Conservation (phyloP, 139 green algal species). For the Chlorella sp. region DNA sequence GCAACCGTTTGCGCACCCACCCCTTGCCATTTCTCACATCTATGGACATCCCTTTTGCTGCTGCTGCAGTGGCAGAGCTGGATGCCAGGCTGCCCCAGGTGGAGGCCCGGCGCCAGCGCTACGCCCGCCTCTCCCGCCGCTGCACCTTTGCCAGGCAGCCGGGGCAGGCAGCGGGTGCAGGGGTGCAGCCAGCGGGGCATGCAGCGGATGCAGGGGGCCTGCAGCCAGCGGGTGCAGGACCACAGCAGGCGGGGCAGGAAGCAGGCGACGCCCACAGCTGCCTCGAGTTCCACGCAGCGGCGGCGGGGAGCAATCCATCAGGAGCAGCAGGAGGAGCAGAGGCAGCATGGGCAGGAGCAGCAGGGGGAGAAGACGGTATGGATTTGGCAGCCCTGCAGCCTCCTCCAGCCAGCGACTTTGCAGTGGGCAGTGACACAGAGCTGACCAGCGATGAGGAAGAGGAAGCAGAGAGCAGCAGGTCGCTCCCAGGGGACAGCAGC, state of each 20-base stretch:
- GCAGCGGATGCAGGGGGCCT: neutral
- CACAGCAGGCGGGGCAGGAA: neutral
- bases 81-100: neutral
- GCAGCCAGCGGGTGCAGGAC: neutral
- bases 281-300: neutral
- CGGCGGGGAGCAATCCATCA: neutral
- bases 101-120: neutral
- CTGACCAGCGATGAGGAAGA: neutral
- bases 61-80: neutral
- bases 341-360: neutral
- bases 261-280: neutral
- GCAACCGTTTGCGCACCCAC: no score
- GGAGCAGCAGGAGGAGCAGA: neutral
- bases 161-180: neutral
- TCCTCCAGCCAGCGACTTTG: neutral
- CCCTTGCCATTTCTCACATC: no score
- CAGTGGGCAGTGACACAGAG: constrained; percentile 3
- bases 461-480: neutral
- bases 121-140: neutral
- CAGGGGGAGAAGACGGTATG: neutral
- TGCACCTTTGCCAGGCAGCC: neutral
- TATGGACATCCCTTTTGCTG: neutral
- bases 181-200: no score
- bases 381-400: neutral
- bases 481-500: neutral